Evolutionary conservation across 768 basidiomycete species (phyloP), one percentile per base, ranked within the genome.

Genomic region (Hygrocybe coccinea): DNA sequence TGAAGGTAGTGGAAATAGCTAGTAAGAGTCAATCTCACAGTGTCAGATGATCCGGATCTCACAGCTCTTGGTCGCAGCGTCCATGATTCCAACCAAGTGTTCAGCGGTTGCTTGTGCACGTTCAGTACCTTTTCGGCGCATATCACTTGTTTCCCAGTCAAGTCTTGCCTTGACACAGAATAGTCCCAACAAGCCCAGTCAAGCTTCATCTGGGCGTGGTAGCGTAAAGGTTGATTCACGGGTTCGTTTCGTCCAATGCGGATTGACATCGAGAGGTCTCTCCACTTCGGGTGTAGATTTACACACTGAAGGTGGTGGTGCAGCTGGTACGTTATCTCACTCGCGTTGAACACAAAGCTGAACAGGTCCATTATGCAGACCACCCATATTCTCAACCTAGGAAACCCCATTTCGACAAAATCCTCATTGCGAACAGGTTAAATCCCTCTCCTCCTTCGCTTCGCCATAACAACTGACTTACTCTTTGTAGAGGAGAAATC

Each of bases 351-450:
- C 14, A 21, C 5, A 36, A 21, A 12, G n/a, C 29, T 35, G 19
- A 34, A 17, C 8, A 17, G 12, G 21, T 15, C 11, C 22, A 24
- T 19, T n/a, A 2, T n/a, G 45, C 29, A 56, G 46, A 17, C 12
- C n/a, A 11, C 50, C 15, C 47, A 6, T 12, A 21, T 5, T 36
- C 44, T 15, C 8, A 43, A 68, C 66, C 4, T 21, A 50, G 67
- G 22, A 65, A 58, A 25, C 82, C 87, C 9, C 86, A 87, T 61
- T 92, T 93, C 60, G 84, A 89, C 74, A 97, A 97, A 77, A 90
- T 95, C 57, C 78, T 97, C 21, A 84, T 97, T 55, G 93, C 93
- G 0, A 97, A 97, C 65, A 76, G 93, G 93, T 87, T 54, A 51
- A 74, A 49, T 14, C 36, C 48, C 22, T 12, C 6, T 52, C 8